Percentiles rank a stretch among this genome's conserved stretches.
These are phyloP conservation scores for Tolypocladium capitatum DNA, from an alignment of 2,329 filamentous ascomycete species.

Conservation along the genomic window DNA sequence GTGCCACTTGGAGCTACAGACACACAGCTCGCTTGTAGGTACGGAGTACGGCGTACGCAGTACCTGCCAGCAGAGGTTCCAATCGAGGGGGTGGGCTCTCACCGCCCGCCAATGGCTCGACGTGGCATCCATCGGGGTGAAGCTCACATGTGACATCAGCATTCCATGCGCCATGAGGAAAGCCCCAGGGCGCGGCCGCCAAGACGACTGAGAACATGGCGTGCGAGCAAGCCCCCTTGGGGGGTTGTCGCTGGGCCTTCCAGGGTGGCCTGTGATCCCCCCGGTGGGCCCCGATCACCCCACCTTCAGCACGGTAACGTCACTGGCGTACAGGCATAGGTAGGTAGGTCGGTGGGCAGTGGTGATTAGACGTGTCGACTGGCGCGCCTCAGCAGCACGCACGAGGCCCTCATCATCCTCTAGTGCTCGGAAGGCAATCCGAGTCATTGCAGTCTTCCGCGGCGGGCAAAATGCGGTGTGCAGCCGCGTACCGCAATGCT, in stretches of 20 bases:
- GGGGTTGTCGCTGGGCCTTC: too few species aligned
- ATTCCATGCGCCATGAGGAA: not conserved
- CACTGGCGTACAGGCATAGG: not conserved
- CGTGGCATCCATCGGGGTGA: not conserved
- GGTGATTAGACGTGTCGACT: not conserved
- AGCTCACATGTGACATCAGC: not conserved
- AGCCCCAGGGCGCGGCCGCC: not conserved
- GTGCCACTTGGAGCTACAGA: too few species aligned
- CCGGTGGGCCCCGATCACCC: slow-evolving; percentile 1
- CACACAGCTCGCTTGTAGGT: not conserved
- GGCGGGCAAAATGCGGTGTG: not conserved
- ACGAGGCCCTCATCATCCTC: too few species aligned
- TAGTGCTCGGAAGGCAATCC: too few species aligned
- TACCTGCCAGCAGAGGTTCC: not conserved
- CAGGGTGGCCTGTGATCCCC: not conserved
- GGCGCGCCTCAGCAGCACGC: not conserved
- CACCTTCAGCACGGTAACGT: not conserved
- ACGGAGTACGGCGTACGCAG: too few species aligned
- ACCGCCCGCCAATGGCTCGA: not conserved
- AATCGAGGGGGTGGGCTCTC: not conserved
- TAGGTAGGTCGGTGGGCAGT: too few species aligned
- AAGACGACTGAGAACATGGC: not conserved
- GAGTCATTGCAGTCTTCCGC: not conserved
- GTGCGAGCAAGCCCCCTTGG: not conserved
- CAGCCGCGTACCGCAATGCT: not conserved